These are phyloP conservation scores for Neofusicoccum parvum DNA, from an alignment of 2,329 filamentous ascomycete genomes.

Conservation along the genomic window DNA sequence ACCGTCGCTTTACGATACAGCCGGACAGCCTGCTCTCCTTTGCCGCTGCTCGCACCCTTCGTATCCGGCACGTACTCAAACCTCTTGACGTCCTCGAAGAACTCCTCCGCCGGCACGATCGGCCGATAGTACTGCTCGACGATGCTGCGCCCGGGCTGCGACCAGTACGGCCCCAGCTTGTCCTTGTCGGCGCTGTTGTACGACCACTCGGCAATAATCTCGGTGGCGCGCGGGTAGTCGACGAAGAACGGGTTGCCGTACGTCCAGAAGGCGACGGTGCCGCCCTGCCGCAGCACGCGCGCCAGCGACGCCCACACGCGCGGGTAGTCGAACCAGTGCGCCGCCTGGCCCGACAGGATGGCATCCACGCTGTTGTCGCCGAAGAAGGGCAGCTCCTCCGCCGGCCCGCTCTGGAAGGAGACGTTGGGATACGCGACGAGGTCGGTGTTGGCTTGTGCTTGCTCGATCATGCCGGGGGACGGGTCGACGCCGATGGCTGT, in stretches of 20 bases:
- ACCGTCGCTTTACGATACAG: conserved; percentile 58
- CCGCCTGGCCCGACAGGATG: conserved; percentile 57
- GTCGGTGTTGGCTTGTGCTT: conserved; percentile 32
- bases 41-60: conserved; percentile 37
- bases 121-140: conserved; percentile 46
- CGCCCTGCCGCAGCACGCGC: conserved; percentile 56
- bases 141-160: conserved; percentile 60
- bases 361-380: conserved; percentile 55
- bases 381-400: conserved; percentile 59
- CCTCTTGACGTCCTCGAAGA: conserved; percentile 58
- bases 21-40: conserved; percentile 49
- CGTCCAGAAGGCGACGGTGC: conserved; percentile 66
- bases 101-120: conserved; percentile 53
- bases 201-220: conserved; percentile 57
- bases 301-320: conserved; percentile 59
- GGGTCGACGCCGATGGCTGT: conserved; percentile 59
- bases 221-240: conserved; percentile 54
- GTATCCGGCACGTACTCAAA: conserved; percentile 60
- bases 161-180: conserved; percentile 62
- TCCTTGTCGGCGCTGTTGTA: conserved; percentile 54
- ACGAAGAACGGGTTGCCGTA: conserved; percentile 67
- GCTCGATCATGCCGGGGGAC: conserved; percentile 56
- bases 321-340: conserved; percentile 67
- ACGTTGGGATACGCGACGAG: conserved; percentile 44
- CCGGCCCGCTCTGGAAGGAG: conserved; percentile 52